Evolutionary conservation across 148 eudicot species (phyloP), one percentile per base, ranked within the genome.

Genomic region (Diospyros lotus): DNA sequence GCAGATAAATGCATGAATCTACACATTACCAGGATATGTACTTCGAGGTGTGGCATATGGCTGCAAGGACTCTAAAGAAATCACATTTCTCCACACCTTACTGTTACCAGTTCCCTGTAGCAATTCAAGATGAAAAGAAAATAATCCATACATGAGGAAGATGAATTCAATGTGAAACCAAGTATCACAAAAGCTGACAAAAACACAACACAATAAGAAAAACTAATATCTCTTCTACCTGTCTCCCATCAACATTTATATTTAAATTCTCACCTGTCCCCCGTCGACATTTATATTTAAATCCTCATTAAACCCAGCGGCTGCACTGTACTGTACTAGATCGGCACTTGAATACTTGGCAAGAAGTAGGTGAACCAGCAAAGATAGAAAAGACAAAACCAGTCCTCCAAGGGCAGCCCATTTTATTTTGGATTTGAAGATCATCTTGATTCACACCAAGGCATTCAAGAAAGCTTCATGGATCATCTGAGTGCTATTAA

Each of bases 21-120:
- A 56, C 9, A 58, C 39, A 68, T 83, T 93, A 92, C 98, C 98
- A 82, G 85, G 89, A 87, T 89, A 87, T 50, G 65, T 58, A 81
- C 86, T 80, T 78, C 89, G 86, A 50, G 98, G 91, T 63, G 84
- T 86, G 46, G 96, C 84, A 86, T 87, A 89, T 3, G 98, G 98
- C 77, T 89, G 94, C 84, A 95, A 84, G 13, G 87, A 83, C 82
- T 88, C 88, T 44, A 95, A 79, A 56, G 85, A 69, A 71, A 82
- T 83, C 80, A 89, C 86, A 66, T 79, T 88, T 78, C 80, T 87
- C 98, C 98, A 95, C 78, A 95, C 80, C 85, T 77, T 88, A 75
- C 79, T 85, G 73, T 87, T 78, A 72, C 87, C 89, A 65, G 83
- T 58, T 42, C 82, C 92, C 98, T 92, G 77, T 67, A 85, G 11